These are phyloP conservation scores for Agrocybe pediades DNA, from an alignment of 768 basidiomycete species.

Conservation along the genomic window DNA sequence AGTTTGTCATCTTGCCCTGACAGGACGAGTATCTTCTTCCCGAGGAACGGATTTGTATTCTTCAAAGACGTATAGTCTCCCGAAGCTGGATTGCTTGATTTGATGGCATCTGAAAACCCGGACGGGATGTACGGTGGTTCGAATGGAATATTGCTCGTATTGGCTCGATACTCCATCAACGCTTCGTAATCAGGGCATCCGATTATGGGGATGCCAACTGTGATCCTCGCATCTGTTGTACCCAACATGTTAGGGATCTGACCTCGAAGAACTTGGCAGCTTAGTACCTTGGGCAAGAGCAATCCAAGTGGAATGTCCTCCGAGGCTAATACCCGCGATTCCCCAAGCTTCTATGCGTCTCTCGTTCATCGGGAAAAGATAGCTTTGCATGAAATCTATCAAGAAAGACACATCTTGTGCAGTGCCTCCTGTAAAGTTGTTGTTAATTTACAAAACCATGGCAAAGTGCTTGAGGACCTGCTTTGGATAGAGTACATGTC, in stretches of 20 bases:
- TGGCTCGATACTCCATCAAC: constrained; percentile 61
- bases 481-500: constrained; percentile 53
- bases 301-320: constrained; percentile 85
- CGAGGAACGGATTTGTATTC: constrained; percentile 57
- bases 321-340: constrained; percentile 76
- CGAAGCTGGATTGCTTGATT: constrained; percentile 43
- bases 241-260: neutral
- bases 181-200: constrained; percentile 72
- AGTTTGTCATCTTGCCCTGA: constrained; percentile 65
- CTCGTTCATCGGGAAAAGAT: constrained; percentile 71
- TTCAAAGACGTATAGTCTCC: constrained; percentile 33
- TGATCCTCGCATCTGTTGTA: constrained; percentile 43
- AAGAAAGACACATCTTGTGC: constrained; percentile 57
- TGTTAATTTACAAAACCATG: constrained; percentile 30
- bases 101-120: constrained; percentile 50
- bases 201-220: constrained; percentile 52
- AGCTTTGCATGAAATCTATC: constrained; percentile 47
- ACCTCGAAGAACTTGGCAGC: neutral
- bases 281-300: constrained; percentile 48
- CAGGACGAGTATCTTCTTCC: constrained; percentile 74
- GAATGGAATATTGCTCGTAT: constrained; percentile 39
- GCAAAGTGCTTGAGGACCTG: neutral
- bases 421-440: constrained; percentile 49
- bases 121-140: constrained; percentile 59
- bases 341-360: constrained; percentile 67